Evolutionary conservation across 2,329 filamentous ascomycete genomes (phyloP).

Genomic region (Rosellinia necatrix): DNA sequence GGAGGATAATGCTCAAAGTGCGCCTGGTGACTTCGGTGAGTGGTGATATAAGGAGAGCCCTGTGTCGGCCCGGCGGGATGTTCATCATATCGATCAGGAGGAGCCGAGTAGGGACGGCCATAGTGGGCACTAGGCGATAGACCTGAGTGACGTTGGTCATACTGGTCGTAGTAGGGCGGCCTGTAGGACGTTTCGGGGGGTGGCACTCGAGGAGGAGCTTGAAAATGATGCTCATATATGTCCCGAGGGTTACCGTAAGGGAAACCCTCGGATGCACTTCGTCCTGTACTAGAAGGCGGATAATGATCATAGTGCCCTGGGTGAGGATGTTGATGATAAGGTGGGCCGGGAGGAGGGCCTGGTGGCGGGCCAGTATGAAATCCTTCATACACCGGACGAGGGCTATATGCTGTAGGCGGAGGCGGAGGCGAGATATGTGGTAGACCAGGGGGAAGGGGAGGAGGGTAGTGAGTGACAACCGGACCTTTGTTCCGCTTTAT

Average conservation of each 20-base stretch:
- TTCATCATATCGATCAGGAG: slow-evolving; percentile 19
- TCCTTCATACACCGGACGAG: slow-evolving; percentile 24
- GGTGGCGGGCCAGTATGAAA: slow-evolving; percentile 25
- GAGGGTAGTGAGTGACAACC: slow-evolving; percentile 41
- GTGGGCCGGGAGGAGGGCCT: slow-evolving; percentile 17
- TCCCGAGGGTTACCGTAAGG: slow-evolving; percentile 9
- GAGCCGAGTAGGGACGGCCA: slow-evolving; percentile 20
- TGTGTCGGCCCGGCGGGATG: slow-evolving; percentile 2
- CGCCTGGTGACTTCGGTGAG: slow-evolving; percentile 10
- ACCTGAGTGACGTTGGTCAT: slow-evolving; percentile 19
- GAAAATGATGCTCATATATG: slow-evolving; percentile 19
- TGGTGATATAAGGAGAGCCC: background rate
- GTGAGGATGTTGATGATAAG: slow-evolving; percentile 14
- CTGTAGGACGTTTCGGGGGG: slow-evolving; percentile 12
- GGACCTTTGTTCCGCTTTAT: slow-evolving; percentile 39
- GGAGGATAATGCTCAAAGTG: slow-evolving; percentile 23
- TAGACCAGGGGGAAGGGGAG: slow-evolving; percentile 29
- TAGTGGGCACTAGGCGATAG: slow-evolving; percentile 7
- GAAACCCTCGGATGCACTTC: slow-evolving; percentile 4
- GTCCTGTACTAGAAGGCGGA: slow-evolving; percentile 8
- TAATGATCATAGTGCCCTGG: slow-evolving; percentile 19
- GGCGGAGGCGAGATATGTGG: slow-evolving; percentile 27
- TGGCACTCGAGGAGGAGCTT: background rate
- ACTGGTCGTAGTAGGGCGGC: slow-evolving; percentile 12
- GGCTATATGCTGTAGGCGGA: slow-evolving; percentile 28